phyloP scores from a whole-genome alignment of 805 yeast species.

The Yarrowia divulgata region DNA sequence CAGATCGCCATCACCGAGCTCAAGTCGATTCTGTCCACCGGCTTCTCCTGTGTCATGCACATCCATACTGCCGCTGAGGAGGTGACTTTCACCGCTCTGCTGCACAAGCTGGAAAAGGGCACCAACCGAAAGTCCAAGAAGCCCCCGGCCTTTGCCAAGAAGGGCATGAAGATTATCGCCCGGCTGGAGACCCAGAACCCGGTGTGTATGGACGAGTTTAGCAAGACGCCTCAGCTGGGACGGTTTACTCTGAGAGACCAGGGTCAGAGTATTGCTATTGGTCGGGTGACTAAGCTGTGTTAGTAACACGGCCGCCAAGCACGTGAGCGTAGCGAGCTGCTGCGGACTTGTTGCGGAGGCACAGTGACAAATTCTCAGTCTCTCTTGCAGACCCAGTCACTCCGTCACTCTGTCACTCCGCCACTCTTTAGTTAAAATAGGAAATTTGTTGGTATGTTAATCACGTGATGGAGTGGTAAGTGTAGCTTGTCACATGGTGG shows the following conservation, averaged over 20 bases:
- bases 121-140: slow-evolving; percentile 95
- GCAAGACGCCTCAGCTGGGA: slow-evolving; percentile 94
- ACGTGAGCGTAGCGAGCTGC: too few relatives aligned
- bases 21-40: slow-evolving; percentile 91
- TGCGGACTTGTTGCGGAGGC: too few relatives aligned
- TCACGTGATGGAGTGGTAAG: too few relatives aligned
- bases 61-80: slow-evolving; percentile 98
- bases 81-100: slow-evolving; percentile 77
- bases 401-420: too few relatives aligned
- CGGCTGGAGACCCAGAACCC: slow-evolving; percentile 84
- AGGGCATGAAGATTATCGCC: slow-evolving; percentile 98
- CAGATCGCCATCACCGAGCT: slow-evolving; percentile 97
- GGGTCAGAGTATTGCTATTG: slow-evolving; percentile 97
- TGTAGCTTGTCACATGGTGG: too few relatives aligned
- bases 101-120: slow-evolving; percentile 95
- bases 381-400: too few relatives aligned
- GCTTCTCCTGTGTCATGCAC: slow-evolving; percentile 98
- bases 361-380: too few relatives aligned
- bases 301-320: too few relatives aligned
- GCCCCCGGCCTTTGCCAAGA: slow-evolving; percentile 97
- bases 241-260: slow-evolving; percentile 98
- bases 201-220: slow-evolving; percentile 91
- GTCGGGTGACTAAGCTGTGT: slow-evolving; percentile 85
- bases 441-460: too few relatives aligned
- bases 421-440: too few relatives aligned